Percentiles rank a stretch among this genome's conserved stretches.
phyloP scores from a whole-genome alignment of 495 filamentous ascomycete genomes.

The Pyrenula aspistea region DNA sequence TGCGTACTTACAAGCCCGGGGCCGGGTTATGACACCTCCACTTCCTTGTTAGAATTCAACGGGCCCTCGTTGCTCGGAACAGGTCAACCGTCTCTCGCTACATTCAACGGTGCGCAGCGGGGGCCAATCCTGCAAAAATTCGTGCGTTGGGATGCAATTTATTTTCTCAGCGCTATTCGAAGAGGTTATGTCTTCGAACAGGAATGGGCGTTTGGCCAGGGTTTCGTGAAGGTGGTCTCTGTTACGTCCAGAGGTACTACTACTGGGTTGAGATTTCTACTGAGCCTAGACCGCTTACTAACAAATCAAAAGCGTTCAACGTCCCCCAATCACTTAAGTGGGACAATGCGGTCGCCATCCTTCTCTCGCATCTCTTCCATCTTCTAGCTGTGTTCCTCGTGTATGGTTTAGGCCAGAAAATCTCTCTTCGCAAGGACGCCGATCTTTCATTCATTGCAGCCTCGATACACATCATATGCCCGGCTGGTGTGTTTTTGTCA shows the following conservation, averaged over 20 bases:
- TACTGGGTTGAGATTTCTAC: slow-evolving; percentile 2
- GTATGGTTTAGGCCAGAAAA: slow-evolving; percentile 38
- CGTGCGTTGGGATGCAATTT: slow-evolving; percentile 86
- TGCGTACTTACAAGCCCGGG: slow-evolving; percentile 54
- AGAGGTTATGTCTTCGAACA: slow-evolving; percentile 81
- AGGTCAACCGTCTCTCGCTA: not conserved
- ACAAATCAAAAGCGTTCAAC: slow-evolving; percentile 9
- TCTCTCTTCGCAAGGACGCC: slow-evolving; percentile 17
- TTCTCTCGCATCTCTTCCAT: slow-evolving; percentile 61
- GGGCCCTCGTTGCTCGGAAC: not conserved
- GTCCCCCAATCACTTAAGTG: not conserved
- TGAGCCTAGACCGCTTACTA: slow-evolving; percentile 11
- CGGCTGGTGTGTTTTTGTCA: slow-evolving; percentile 81
- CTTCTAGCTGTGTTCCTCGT: slow-evolving; percentile 60
- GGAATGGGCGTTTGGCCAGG: slow-evolving; percentile 88
- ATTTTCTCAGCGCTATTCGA: slow-evolving; percentile 57
- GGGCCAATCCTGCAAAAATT: slow-evolving; percentile 34
- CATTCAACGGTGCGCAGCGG: not conserved
- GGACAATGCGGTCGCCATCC: slow-evolving; percentile 20
- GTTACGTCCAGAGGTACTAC: slow-evolving; percentile 33
- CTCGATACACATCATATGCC: slow-evolving; percentile 67
- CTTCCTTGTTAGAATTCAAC: slow-evolving; percentile 39
- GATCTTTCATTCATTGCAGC: slow-evolving; percentile 53
- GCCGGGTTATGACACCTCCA: slow-evolving; percentile 83
- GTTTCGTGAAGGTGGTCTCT: slow-evolving; percentile 42